These are phyloP conservation scores for Skeletonema costatum DNA, from an alignment of 108 stramenopile species.

Conservation along the genomic window DNA sequence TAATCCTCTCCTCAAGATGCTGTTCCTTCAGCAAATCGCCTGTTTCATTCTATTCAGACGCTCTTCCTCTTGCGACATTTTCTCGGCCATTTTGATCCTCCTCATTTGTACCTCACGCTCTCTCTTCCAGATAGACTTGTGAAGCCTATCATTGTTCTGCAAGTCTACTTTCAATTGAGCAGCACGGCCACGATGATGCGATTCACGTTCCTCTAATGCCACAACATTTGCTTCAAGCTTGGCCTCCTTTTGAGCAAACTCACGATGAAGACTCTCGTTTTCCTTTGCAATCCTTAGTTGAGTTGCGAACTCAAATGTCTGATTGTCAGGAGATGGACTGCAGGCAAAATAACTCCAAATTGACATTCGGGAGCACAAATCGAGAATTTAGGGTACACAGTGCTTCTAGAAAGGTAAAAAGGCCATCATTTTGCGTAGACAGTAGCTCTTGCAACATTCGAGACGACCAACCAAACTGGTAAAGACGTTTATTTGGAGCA, in stretches of 20 bases:
- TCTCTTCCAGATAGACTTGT: conserved; percentile 15
- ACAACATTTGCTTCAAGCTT: conserved; percentile 18
- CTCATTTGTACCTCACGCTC: conserved; percentile 15
- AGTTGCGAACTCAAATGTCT: conserved; percentile 19
- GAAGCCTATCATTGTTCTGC: conserved; percentile 5
- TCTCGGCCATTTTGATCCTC: conserved; percentile 12
- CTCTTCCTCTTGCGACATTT: conserved; percentile 1
- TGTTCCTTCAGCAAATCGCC: conserved; percentile 3
- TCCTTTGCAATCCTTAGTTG: conserved; percentile 12
- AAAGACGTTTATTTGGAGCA: conserved; percentile 14
- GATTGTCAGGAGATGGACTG: not conserved
- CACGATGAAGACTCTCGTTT: not conserved
- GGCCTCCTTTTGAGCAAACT: conserved; percentile 12
- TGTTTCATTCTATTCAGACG: conserved; percentile 22
- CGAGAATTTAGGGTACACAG: conserved; percentile 28
- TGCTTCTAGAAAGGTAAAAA: conserved; percentile 18
- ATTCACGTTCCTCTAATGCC: conserved; percentile 28
- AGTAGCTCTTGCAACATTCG: conserved; percentile 27
- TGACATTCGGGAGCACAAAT: conserved; percentile 9
- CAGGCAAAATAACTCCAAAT: conserved; percentile 7
- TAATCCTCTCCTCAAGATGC: conserved; percentile 17
- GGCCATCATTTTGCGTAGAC: conserved; percentile 1
- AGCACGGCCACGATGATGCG: not conserved
- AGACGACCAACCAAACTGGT: conserved; percentile 37
- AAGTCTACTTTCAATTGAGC: conserved; percentile 13